Conservation (phyloP, 257 asterid species). For the Orobanche coerulescens region DNA sequence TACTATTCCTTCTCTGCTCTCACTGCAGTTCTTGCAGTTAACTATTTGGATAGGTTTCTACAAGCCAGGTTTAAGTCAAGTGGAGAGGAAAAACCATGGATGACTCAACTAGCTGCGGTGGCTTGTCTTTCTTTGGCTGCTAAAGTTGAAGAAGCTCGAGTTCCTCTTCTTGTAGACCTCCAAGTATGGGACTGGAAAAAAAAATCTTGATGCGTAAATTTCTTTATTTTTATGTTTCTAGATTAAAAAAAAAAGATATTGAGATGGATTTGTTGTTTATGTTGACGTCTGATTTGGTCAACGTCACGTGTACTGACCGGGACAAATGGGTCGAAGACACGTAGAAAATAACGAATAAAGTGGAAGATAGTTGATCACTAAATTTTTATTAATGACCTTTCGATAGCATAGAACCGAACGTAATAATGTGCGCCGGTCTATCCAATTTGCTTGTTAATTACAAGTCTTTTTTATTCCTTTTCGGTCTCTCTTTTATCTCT, state of each 20-base stretch:
- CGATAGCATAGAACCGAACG: no score
- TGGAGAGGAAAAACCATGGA: constrained; percentile 44
- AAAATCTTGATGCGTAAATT: constrained; percentile 6
- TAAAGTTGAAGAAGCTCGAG: constrained; percentile 47
- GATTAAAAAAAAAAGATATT: background rate
- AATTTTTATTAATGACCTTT: no score
- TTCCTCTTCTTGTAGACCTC: constrained; percentile 48
- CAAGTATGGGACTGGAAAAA: constrained; percentile 28
- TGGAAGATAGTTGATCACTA: no score
- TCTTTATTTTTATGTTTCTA: background rate
- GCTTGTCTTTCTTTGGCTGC: constrained; percentile 58
- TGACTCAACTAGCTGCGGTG: constrained; percentile 47
- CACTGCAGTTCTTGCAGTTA: constrained; percentile 52
- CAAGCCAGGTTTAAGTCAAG: constrained; percentile 5
- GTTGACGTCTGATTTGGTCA: no score
- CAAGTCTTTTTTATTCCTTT: no score
- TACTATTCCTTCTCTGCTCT: constrained; percentile 43
- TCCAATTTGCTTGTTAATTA: no score
- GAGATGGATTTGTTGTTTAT: background rate
- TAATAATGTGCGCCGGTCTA: no score
- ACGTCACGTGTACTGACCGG: no score
- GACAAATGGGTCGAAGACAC: no score
- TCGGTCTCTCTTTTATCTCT: no score
- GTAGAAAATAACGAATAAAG: no score
- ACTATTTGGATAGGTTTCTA: constrained; percentile 39